A percentile compares a stretch with the other conserved stretches of the same genome.
These are phyloP conservation scores for Cladorrhinum samala DNA, from an alignment of 495 filamentous ascomycete genomes.

Conservation along the genomic window DNA sequence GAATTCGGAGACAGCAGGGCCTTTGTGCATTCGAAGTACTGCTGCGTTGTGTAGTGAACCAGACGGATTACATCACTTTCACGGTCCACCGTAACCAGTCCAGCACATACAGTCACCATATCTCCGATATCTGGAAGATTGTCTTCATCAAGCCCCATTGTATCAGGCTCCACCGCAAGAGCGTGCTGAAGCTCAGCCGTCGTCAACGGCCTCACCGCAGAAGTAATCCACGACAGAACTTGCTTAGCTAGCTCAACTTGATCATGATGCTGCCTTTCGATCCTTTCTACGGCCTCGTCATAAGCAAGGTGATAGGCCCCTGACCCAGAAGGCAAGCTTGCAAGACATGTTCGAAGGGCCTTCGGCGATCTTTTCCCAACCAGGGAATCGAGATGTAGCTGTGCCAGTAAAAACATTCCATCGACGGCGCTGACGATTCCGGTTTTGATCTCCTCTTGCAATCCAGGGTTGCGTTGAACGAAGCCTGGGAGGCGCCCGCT, in stretches of 20 bases:
- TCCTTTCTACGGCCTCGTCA: constrained; percentile 37
- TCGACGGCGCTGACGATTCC: constrained; percentile 25
- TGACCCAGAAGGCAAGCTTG: too few species aligned
- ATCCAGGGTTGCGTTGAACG: constrained; percentile 10
- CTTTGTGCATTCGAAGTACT: constrained; percentile 42
- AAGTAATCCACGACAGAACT: constrained; percentile 43
- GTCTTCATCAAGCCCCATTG: constrained; percentile 31
- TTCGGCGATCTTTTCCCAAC: constrained; percentile 27
- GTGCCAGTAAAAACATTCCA: constrained; percentile 49
- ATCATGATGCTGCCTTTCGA: constrained; percentile 30
- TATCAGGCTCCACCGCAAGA: constrained; percentile 31
- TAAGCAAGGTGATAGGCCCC: too few species aligned
- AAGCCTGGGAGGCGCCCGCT: constrained; percentile 20
- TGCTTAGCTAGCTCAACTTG: constrained; percentile 29
- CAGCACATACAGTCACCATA: constrained; percentile 45
- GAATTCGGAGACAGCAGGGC: constrained; percentile 32
- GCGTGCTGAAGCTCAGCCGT: constrained; percentile 44
- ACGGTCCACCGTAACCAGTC: constrained; percentile 46
- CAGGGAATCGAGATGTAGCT: constrained; percentile 43
- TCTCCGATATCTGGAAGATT: constrained; percentile 32
- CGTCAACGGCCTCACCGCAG: constrained; percentile 34
- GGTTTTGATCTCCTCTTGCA: constrained; percentile 28
- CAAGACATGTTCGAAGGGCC: too few species aligned
- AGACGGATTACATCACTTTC: constrained; percentile 44
- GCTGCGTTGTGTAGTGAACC: constrained; percentile 51